Evolutionary conservation across 2,329 filamentous ascomycete genomes (phyloP).

Genomic region (Aspergillus sergii): DNA sequence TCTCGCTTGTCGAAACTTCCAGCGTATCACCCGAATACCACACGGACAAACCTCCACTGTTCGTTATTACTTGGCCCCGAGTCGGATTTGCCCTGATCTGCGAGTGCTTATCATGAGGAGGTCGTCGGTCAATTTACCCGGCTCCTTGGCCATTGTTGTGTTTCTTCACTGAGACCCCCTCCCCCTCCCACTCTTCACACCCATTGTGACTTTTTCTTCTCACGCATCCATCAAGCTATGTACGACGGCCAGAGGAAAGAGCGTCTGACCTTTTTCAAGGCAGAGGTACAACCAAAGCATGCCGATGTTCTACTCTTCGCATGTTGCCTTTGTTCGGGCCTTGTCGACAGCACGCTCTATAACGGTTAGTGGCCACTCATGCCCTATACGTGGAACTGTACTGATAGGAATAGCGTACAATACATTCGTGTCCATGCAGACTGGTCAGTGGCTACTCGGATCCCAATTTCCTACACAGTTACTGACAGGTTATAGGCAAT

Average conservation of each 20-base stretch:
- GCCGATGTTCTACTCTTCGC: constrained; percentile 29
- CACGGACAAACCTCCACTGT: not conserved
- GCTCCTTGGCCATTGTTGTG: not conserved
- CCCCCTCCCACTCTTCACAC: not conserved
- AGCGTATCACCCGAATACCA: not conserved
- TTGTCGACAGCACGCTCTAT: constrained; percentile 35
- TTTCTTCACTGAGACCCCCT: not conserved
- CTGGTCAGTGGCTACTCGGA: not conserved
- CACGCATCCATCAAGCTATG: not conserved
- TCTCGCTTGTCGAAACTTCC: not conserved
- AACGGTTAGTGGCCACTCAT: constrained; percentile 21
- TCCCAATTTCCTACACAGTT: not conserved
- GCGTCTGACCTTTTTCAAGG: constrained; percentile 18
- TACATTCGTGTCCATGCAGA: constrained; percentile 38
- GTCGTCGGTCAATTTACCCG: not conserved
- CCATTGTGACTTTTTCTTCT: not conserved
- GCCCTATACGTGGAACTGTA: not conserved
- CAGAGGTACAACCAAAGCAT: constrained; percentile 26
- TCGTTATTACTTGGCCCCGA: not conserved
- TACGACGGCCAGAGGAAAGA: constrained; percentile 1
- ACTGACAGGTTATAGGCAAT: constrained; percentile 32
- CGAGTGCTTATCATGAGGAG: constrained; percentile 3
- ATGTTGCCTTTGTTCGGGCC: constrained; percentile 32
- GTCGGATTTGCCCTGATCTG: not conserved
- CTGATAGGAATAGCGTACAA: constrained; percentile 37